These are phyloP conservation scores for Termitomyces titanicus DNA, from an alignment of 768 basidiomycete species.

Conservation along the genomic window DNA sequence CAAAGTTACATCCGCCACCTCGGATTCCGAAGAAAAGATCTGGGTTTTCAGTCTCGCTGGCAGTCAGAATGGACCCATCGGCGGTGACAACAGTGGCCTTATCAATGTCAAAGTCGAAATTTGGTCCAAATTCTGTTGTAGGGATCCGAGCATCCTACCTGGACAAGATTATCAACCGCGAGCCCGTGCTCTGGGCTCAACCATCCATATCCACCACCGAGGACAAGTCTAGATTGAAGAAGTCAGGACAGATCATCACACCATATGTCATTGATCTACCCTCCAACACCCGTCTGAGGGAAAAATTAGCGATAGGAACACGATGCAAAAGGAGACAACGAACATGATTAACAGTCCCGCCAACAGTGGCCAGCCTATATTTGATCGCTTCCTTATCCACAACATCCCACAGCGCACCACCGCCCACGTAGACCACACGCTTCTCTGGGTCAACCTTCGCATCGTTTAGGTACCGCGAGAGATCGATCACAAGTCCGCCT, in stretches of 20 bases:
- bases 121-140: neutral
- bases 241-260: slow-evolving; percentile 10
- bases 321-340: slow-evolving; percentile 9
- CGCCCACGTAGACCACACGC: slow-evolving; percentile 31
- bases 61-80: slow-evolving; percentile 12
- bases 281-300: slow-evolving; percentile 46
- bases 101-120: neutral
- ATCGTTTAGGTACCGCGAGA: slow-evolving; percentile 20
- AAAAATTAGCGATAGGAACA: neutral
- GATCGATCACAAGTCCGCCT: slow-evolving; percentile 38
- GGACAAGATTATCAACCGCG: slow-evolving; percentile 45
- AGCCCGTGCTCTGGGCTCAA: slow-evolving; percentile 43
- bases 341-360: slow-evolving; percentile 44
- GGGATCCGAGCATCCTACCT: slow-evolving; percentile 16
- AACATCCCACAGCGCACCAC: slow-evolving; percentile 34
- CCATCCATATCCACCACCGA: slow-evolving; percentile 60
- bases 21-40: slow-evolving; percentile 53
- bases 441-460: slow-evolving; percentile 29
- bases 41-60: slow-evolving; percentile 31
- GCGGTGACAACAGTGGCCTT: slow-evolving; percentile 20
- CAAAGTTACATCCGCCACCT: slow-evolving; percentile 53
- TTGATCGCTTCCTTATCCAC: slow-evolving; percentile 34
- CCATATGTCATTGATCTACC: slow-evolving; percentile 26
- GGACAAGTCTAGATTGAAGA: slow-evolving; percentile 31
- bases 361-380: slow-evolving; percentile 36